Evolutionary conservation across 176 grass and related monocot species (phyloP).

Genomic region (Calamus simplicifolius): DNA sequence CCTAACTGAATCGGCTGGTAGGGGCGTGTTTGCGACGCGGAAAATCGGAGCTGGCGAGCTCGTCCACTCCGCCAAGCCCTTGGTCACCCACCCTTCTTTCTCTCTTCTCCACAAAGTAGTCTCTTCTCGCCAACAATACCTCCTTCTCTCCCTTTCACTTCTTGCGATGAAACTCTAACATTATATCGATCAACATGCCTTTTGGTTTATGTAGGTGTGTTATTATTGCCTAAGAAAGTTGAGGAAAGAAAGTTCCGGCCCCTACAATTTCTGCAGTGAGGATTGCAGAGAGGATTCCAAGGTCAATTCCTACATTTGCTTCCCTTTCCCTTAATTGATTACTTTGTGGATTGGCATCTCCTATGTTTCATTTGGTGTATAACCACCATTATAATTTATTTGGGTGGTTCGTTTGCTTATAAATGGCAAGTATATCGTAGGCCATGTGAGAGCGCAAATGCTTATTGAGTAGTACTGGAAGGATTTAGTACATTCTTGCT

Average conservation of each 20-base stretch:
- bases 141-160: neutral
- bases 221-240: slow-evolving; percentile 66
- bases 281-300: slow-evolving; percentile 48
- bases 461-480: too few species aligned
- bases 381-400: too few species aligned
- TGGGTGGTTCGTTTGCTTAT: too few species aligned
- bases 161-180: neutral
- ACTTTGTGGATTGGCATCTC: neutral
- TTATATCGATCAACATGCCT: too few species aligned
- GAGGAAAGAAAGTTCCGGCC: neutral
- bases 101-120: slow-evolving; percentile 54
- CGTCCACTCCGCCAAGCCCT: slow-evolving; percentile 67
- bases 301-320: slow-evolving; percentile 23
- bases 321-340: neutral
- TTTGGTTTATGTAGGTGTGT: slow-evolving; percentile 45
- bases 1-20: slow-evolving; percentile 49
- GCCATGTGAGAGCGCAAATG: too few species aligned
- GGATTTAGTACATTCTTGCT: too few species aligned
- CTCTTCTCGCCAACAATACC: neutral
- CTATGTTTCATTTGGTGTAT: too few species aligned
- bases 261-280: slow-evolving; percentile 56
- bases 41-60: slow-evolving; percentile 38
- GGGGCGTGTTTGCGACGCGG: slow-evolving; percentile 71
- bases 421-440: too few species aligned
- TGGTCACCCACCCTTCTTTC: slow-evolving; percentile 46